Evolutionary conservation across 805 yeast species (phyloP), one percentile per base, ranked within the genome.

Genomic region (Metschnikowia koreensis): DNA sequence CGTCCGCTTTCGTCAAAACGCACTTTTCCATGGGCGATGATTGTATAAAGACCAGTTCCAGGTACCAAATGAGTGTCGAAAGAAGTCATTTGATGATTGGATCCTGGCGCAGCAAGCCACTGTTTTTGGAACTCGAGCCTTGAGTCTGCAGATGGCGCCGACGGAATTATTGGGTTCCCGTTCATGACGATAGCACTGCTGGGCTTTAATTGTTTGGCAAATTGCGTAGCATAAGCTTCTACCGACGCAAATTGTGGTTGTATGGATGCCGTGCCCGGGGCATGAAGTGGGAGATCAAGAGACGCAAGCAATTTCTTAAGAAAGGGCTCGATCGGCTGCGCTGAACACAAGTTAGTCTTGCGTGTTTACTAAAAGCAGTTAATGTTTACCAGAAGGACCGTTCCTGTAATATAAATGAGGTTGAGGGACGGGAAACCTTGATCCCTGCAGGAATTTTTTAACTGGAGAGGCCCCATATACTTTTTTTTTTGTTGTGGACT

Each of bases 1-100:
- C 73, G 77, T 0, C 94, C 94, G 48, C 85, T 79, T 61, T 88
- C 94, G 66, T 88, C 94, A 59, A 87, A 87, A 54, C 84, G 74
- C 11, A 87, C 87, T 64, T 85, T 87, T 2, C 79, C 73, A n/a
- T 80, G 71, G 13, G 81, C 68, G 50, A 76, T 77, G 29, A 83
- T 73, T 7, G 85, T 73, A 38, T 75, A 65, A 0, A 79, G 72
- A 1, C 82, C 83, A 0, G 87, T 75, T 0, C 89, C 89, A 0
- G 88, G 88, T 9, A 87, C 77, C 52, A 81, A 69, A 61, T 87
- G 94, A 44, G 81, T 77, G 63, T 87, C 93, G 48, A 79, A 75
- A 11, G 84, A 79, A n/a, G 82, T 80, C 39, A 86, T 62, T 48
- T 74, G 81, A 62, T 87, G 94, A 51, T 80, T 83, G 1, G 90